phyloP scores from a whole-genome alignment of 2,329 filamentous ascomycete genomes.

The Fusarium siculi region DNA sequence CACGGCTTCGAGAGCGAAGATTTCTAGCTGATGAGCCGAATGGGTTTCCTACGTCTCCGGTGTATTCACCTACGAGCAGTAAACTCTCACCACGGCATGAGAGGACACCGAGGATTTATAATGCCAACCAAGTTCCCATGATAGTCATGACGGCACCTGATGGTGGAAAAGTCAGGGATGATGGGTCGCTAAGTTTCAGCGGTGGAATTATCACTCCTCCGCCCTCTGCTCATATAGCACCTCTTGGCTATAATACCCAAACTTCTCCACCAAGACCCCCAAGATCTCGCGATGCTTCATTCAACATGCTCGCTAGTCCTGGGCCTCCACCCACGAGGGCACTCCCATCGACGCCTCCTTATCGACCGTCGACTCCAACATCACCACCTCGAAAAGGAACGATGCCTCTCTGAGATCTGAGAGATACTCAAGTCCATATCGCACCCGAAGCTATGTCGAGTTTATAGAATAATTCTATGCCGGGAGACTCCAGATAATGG shows the following conservation, averaged over 20 bases:
- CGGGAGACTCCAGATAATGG: conserved; percentile 28
- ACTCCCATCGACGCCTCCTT: conserved; percentile 44
- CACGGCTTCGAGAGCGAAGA: conserved; percentile 59
- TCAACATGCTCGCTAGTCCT: conserved; percentile 44
- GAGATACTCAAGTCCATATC: background rate
- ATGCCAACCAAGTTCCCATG: conserved; percentile 27
- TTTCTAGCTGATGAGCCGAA: conserved; percentile 42
- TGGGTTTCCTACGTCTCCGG: conserved; percentile 52
- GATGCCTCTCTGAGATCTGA: background rate
- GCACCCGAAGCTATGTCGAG: too few relatives aligned
- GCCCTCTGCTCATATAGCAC: background rate
- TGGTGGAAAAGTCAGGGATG: conserved; percentile 7
- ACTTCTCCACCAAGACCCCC: conserved; percentile 26
- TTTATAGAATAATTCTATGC: background rate
- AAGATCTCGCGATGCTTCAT: conserved; percentile 16
- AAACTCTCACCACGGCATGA: conserved; percentile 51
- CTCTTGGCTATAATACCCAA: background rate
- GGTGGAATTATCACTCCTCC: conserved; percentile 18
- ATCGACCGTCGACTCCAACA: conserved; percentile 23
- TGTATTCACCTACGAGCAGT: conserved; percentile 51
- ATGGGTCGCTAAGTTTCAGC: background rate
- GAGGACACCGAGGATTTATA: conserved; percentile 22
- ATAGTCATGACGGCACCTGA: conserved; percentile 30
- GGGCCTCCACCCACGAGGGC: conserved; percentile 59
- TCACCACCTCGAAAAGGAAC: conserved; percentile 14